A percentile compares a stretch with the other conserved stretches of the same genome.
Conservation (phyloP, 345 rosid genomes). For the Camelina neglecta region DNA sequence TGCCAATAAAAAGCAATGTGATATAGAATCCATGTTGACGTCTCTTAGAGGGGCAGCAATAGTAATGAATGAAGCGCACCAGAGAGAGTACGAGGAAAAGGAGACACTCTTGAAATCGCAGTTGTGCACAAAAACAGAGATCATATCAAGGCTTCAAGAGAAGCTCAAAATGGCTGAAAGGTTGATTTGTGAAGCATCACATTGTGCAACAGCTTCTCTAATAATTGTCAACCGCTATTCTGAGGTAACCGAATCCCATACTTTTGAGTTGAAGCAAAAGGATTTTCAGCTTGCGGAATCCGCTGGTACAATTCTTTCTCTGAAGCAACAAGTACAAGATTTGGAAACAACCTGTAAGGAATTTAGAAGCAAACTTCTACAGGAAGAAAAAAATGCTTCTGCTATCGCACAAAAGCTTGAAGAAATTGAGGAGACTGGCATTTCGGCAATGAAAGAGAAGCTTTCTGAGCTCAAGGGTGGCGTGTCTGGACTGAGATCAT, state of each 20-base stretch:
- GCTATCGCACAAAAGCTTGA: slow-evolving; percentile 60
- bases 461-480: slow-evolving; percentile 67
- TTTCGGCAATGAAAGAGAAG: slow-evolving; percentile 61
- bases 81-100: slow-evolving; percentile 76
- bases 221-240: slow-evolving; percentile 72
- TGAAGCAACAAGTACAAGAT: slow-evolving; percentile 54
- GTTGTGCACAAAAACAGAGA: slow-evolving; percentile 54
- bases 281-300: slow-evolving; percentile 54
- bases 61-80: slow-evolving; percentile 84
- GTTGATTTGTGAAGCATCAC: slow-evolving; percentile 54
- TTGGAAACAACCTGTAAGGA: slow-evolving; percentile 53
- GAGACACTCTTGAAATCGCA: slow-evolving; percentile 66
- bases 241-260: slow-evolving; percentile 51
- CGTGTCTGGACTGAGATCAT: slow-evolving; percentile 61
- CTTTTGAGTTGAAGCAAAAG: slow-evolving; percentile 55
- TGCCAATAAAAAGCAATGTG: slow-evolving; percentile 65
- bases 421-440: slow-evolving; percentile 60
- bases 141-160: slow-evolving; percentile 57
- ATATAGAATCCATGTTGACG: slow-evolving; percentile 80
- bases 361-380: slow-evolving; percentile 53
- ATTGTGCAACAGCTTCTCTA: slow-evolving; percentile 80
- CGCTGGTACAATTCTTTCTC: slow-evolving; percentile 49
- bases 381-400: slow-evolving; percentile 56
- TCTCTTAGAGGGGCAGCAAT: slow-evolving; percentile 88
- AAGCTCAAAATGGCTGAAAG: slow-evolving; percentile 60